Conservation (phyloP, 1,139 yeast species). For the Hansenula anomala region DNA sequence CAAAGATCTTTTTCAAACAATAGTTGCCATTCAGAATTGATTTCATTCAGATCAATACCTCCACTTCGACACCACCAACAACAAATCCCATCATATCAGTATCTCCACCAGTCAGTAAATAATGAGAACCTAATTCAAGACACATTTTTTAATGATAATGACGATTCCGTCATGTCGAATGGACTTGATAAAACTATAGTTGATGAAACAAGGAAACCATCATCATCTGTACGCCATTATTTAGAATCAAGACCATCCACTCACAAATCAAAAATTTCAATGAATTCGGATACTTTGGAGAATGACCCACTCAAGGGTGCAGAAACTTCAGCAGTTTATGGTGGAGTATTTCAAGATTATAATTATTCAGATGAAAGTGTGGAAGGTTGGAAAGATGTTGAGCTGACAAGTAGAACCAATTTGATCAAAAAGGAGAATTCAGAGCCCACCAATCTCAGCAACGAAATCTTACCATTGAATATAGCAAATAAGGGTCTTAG, state of each 20-base stretch:
- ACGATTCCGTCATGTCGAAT: background rate
- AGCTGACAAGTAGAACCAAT: background rate
- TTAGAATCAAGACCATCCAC: background rate
- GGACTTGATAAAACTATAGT: background rate
- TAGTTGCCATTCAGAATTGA: slow-evolving; percentile 5
- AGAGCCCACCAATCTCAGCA: background rate
- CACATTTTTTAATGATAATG: background rate
- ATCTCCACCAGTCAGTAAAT: slow-evolving; percentile 1
- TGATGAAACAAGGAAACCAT: background rate
- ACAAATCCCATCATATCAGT: too few relatives aligned
- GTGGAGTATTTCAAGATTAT: slow-evolving; percentile 18
- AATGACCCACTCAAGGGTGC: slow-evolving; percentile 2
- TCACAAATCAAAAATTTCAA: slow-evolving; percentile 7
- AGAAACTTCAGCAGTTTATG: slow-evolving; percentile 10
- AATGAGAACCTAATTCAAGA: slow-evolving; percentile 23
- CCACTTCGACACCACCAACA: background rate
- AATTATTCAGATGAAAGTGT: slow-evolving; percentile 15
- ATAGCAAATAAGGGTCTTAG: background rate
- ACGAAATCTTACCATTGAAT: background rate
- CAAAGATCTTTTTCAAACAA: background rate
- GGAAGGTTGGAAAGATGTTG: slow-evolving; percentile 12
- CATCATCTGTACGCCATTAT: background rate
- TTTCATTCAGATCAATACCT: slow-evolving; percentile 4
- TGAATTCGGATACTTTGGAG: slow-evolving; percentile 2
- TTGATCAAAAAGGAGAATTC: background rate